Evolutionary conservation across 805 yeast genomes (phyloP).

Genomic region (Peterozyma toletana): DNA sequence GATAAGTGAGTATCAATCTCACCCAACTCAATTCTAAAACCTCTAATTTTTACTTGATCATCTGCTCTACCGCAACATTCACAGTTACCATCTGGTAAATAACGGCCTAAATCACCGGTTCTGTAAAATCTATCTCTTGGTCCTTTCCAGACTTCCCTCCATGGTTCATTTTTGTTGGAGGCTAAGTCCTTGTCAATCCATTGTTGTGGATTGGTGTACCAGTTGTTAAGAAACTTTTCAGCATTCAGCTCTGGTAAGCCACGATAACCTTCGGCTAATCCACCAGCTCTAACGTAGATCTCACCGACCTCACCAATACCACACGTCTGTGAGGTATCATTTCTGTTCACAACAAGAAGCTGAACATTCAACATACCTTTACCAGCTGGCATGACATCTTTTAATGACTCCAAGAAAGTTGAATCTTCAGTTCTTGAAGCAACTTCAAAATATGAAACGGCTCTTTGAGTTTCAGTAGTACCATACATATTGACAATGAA

Average conservation of each 20-base stretch:
- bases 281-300: slow-evolving; percentile 96
- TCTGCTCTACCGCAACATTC: slow-evolving; percentile 99
- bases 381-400: slow-evolving; percentile 98
- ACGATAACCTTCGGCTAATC: slow-evolving; percentile 93
- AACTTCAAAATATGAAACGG: slow-evolving; percentile 91
- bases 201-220: slow-evolving; percentile 70
- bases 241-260: slow-evolving; percentile 83
- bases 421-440: slow-evolving; percentile 65
- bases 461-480: slow-evolving; percentile 98
- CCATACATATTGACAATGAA: slow-evolving; percentile 97
- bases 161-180: slow-evolving; percentile 37
- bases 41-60: slow-evolving; percentile 97
- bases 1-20: slow-evolving; percentile 97
- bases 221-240: slow-evolving; percentile 81
- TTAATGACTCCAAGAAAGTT: slow-evolving; percentile 69
- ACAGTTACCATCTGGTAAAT: slow-evolving; percentile 93
- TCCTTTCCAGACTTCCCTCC: slow-evolving; percentile 84
- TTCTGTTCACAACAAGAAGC: slow-evolving; percentile 84
- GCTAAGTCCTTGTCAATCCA: slow-evolving; percentile 52
- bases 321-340: slow-evolving; percentile 83
- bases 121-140: slow-evolving; percentile 94
- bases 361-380: slow-evolving; percentile 96
- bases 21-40: slow-evolving; percentile 96
- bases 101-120: slow-evolving; percentile 96
- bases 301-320: slow-evolving; percentile 99